Evolutionary conservation across 2,329 filamentous ascomycete species (phyloP), one percentile per base, ranked within the genome.

Genomic region (Pseudogymnoascus sp.): DNA sequence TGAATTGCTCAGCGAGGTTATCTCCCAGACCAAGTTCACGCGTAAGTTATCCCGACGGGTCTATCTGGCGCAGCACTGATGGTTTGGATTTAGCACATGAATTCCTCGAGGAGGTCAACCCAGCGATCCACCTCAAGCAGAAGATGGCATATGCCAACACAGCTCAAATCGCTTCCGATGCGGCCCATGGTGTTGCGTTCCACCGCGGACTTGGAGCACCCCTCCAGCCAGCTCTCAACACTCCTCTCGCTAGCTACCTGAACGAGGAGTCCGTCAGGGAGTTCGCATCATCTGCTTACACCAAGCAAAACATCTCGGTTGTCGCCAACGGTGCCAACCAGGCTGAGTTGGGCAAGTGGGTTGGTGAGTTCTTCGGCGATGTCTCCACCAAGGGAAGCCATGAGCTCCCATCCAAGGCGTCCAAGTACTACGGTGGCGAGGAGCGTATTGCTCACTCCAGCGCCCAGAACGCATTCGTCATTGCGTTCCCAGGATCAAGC

Each of bases 361-460:
- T 96, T 67, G 86, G 87, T 73, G 87, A 96, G 75, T 97, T 97
- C 84, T 97, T 99, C 83, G 86, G 87, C 75, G 81, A 83, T 64
- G 81, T 89, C 59, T 76, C 81, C 67, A 74, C 83, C 65, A 76
- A 78, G 69, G 77, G 79, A 72, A 78, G 81, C 71, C 76, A 82
- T 68, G 71, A 78, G 41, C 78, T 89, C 67, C 83, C 85, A 74
- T 79, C 80, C 65, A 77, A 85, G 68, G 81, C 89, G 67, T 84
- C 86, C 75, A 95, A 93, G 79, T 99, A 97, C 86, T 90, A 86
- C 73, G 95, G 95, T 76, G 96, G 95, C 74, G 92, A 99, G 83
- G 91, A 96, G 81, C 91, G 95, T 70, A 89, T 90, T 69, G 82
- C 89, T 67, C 89, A 91, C 76, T 82, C 81, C 64, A 81, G 82